Evolutionary conservation across 345 rosid species (phyloP), one percentile per base, ranked within the genome.

Genomic region (Arabis alpina): DNA sequence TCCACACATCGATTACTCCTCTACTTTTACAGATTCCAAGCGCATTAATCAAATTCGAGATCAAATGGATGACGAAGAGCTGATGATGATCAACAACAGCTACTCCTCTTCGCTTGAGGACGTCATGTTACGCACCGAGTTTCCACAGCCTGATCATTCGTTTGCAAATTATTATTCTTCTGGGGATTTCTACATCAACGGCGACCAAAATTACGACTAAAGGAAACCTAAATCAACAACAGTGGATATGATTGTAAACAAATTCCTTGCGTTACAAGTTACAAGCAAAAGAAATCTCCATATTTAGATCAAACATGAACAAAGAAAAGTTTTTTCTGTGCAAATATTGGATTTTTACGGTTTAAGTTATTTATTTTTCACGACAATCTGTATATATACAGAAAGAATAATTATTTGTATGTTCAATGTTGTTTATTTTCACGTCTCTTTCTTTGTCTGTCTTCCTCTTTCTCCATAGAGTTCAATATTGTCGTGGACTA

Each of bases 141-240:
- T 89, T 74, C 68, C 80, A 48, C 79, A 80, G 49, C 82, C 86
- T 8, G 83, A 80, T 72, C 66, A 73, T 59, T 87, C 76, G 49
- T 78, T 71, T 66, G 55, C 80, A n/a, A 88, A 84, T 62, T 77
- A 61, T 37, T 82, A 76, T 64, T 79, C 81, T 30, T 42, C 78
- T 36, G 63, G 72, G 28, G 81, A 61, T 6, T 81, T 86, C 72
- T 76, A 79, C 63, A 71, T 79, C 62, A 80, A 66, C 57, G 71
- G 41, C 63, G 79, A 84, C 77, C 75, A 81, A 27, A 64, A 79
- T 78, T 86, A 75, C 77, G 71, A 81, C 24, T 87, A 80, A 68
- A 32, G 4, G 47, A 37, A 49, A 49, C 23, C 19, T n/a, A 19
- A 54, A 39, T 48, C 37, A 48, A 45, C 14, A 39, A 36, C 23